Base-by-base conservation (phyloP, 108 stramenopile species). In the Hondaea fermentalgiana region DNA sequence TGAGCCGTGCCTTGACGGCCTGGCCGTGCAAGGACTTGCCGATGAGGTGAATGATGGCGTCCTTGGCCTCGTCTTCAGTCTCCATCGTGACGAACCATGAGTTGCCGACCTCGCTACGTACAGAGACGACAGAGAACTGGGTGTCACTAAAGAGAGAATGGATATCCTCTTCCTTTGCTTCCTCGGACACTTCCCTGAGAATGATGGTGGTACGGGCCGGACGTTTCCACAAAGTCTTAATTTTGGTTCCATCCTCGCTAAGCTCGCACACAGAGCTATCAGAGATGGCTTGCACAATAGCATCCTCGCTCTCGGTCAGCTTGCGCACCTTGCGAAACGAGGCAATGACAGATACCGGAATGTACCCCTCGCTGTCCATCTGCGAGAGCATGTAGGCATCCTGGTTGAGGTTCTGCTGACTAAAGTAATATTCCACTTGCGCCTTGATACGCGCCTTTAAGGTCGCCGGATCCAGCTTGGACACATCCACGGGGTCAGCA, bases 61-160 rank as follows among this genome's bases (percentile, higher is more conserved):
- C 58, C 69, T 92, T 89, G 14, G 93, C 93, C 12, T 93, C 92
- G 45, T 92, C 92, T 59, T 93, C 93, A 5, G 91, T 88, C 43
- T 89, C 93, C 90, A 92, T 90, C 44, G 90, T 93, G 29, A 93
- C 92, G 60, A 93, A 93, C 93, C 93, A 93, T 19, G 92, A 92
- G 72, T 92, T 90, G 23, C 92, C 93, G 4, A 93, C 92, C 72
- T 93, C 93, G 60, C 92, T 93, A 51, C 93, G 91, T n/a, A 93
- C 53, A 17, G 88, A 47, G 49, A 87, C 89, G 5, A 90, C 87
- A 43, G 92, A 89, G 5, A 93, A 89, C 44, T 91, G 91, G 29
- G 91, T 89, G 51, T 83, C 76, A 8, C 49, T 12, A 28, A 83
- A 53, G 28, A 83, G 76, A 23, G 45, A 6, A 1, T 83, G 45